Evolutionary conservation across 1,139 yeast genomes (phyloP).

Genomic region (Suhomyces coccinellae): DNA sequence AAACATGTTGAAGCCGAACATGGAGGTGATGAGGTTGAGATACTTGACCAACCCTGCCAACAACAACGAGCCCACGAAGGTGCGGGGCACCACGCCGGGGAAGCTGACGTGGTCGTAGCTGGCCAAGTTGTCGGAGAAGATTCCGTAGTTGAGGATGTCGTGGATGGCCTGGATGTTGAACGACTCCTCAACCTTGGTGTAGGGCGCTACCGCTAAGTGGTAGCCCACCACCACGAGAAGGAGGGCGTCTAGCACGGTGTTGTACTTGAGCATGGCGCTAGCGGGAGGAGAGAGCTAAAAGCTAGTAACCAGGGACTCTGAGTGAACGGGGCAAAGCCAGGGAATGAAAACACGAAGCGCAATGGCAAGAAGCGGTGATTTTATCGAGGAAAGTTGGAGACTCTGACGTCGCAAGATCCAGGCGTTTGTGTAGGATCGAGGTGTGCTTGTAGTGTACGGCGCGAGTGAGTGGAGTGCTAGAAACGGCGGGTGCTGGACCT

Average conservation of each 20-base stretch:
- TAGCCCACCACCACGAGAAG: constrained; percentile 33
- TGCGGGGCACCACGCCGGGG: constrained; percentile 89
- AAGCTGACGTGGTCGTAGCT: constrained; percentile 73
- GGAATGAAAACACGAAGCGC: not conserved
- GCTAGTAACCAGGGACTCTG: too few species aligned
- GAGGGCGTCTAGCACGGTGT: constrained; percentile 29
- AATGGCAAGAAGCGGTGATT: not conserved
- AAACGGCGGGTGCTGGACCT: too few species aligned
- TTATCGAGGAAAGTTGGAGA: too few species aligned
- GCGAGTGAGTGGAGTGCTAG: not conserved
- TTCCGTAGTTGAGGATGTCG: constrained; percentile 71
- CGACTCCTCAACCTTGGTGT: constrained; percentile 91
- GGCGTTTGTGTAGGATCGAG: too few species aligned
- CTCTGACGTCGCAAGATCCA: too few species aligned
- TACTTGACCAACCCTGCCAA: constrained; percentile 43
- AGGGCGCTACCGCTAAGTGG: constrained; percentile 65
- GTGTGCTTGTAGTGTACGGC: not conserved
- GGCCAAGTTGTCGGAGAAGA: constrained; percentile 33
- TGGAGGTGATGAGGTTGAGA: constrained; percentile 26
- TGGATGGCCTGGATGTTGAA: constrained; percentile 89
- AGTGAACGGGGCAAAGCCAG: not conserved
- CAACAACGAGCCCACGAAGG: constrained; percentile 73
- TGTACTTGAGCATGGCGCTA: constrained; percentile 15
- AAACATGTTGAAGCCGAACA: constrained; percentile 23
- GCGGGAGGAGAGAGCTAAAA: not conserved